phyloP scores from a whole-genome alignment of 1,284 basidiomycete species.

The Fomitopsis pinicola region DNA sequence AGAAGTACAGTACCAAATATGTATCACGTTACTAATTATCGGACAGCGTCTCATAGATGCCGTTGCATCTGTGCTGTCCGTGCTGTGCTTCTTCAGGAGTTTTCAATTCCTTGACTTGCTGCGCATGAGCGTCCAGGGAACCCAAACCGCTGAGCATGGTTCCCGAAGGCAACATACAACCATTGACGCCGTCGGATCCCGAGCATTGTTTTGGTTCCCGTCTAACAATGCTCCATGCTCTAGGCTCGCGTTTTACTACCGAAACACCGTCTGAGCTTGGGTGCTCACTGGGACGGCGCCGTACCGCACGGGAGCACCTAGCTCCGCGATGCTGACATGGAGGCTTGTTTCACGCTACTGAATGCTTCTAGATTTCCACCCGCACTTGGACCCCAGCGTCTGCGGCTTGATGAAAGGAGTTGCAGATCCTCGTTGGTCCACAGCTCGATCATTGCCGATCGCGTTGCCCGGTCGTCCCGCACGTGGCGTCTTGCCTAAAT shows the following conservation, averaged over 20 bases:
- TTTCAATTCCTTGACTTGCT: background rate
- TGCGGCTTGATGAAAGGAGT: background rate
- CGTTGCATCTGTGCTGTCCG: background rate
- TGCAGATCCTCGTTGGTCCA: constrained; percentile 2
- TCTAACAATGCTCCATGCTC: too few species aligned
- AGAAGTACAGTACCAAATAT: background rate
- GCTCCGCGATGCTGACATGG: background rate
- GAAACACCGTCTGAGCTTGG: too few species aligned
- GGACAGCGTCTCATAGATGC: background rate
- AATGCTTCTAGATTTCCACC: background rate
- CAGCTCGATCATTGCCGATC: background rate
- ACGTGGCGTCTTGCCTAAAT: background rate
- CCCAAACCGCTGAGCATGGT: too few species aligned
- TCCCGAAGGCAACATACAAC: too few species aligned
- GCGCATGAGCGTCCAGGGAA: too few species aligned
- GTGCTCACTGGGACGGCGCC: too few species aligned
- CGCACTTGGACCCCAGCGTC: background rate
- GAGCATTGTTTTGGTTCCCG: too few species aligned
- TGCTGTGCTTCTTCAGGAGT: background rate
- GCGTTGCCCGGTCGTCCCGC: background rate
- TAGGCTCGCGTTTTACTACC: too few species aligned
- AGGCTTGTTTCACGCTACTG: background rate
- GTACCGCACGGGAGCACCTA: too few species aligned
- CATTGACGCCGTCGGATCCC: too few species aligned
- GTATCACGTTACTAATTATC: background rate